Evolutionary conservation across 768 basidiomycete genomes (phyloP).

Genomic region (Tulasnella sp.): DNA sequence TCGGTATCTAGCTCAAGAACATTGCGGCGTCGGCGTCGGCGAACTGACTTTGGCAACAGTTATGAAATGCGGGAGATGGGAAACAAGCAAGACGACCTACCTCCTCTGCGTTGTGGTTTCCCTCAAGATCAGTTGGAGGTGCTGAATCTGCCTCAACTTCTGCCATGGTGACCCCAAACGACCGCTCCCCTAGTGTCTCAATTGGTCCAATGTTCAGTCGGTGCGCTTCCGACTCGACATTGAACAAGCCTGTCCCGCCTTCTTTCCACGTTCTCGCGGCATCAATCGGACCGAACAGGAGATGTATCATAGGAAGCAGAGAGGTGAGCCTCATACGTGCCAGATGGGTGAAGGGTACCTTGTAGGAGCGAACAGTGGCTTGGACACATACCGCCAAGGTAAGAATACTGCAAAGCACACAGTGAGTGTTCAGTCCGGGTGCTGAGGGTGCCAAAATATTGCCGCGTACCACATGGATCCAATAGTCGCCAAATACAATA

Average conservation of each 20-base stretch:
- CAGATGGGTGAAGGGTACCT: not conserved
- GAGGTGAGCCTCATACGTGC: not conserved
- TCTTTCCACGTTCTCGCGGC: not conserved
- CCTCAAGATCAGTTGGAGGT: no score
- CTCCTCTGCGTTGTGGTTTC: no score
- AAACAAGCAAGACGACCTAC: no score
- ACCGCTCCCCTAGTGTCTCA: no score
- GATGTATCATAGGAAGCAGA: not conserved
- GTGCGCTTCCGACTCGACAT: not conserved
- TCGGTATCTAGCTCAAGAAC: no score
- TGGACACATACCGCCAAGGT: not conserved
- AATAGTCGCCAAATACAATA: not conserved
- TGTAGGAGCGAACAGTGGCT: not conserved
- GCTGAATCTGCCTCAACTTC: no score
- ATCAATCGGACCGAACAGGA: not conserved
- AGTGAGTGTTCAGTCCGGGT: no score
- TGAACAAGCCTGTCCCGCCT: not conserved
- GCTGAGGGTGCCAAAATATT: no score
- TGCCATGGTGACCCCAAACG: no score
- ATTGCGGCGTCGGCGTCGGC: no score
- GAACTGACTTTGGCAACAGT: no score
- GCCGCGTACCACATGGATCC: not conserved
- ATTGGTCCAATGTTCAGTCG: not conserved
- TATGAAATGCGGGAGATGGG: no score
- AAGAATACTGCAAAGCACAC: not conserved